These are phyloP conservation scores for Plasmodium coatneyi DNA, from an alignment of 169 alveolate genomes.

Conservation along the genomic window DNA sequence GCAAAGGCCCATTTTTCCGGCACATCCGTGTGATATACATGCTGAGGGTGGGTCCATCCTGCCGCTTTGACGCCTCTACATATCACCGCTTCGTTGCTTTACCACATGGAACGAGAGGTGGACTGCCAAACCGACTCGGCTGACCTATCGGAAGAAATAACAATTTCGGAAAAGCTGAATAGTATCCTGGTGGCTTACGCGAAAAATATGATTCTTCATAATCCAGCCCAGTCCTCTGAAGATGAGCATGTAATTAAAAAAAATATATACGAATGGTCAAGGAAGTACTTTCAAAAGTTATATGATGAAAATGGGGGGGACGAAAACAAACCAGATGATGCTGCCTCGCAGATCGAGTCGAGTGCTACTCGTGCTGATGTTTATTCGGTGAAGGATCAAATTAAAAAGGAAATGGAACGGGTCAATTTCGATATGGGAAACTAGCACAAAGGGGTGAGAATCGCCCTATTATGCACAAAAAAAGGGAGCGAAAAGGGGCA, in stretches of 20 bases:
- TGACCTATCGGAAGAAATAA: slow-evolving; percentile 41
- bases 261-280: slow-evolving; percentile 60
- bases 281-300: slow-evolving; percentile 57
- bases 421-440: slow-evolving; percentile 33
- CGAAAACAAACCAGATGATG: not conserved
- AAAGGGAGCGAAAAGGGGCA: not conserved
- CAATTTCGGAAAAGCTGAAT: slow-evolving; percentile 49
- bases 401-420: slow-evolving; percentile 57
- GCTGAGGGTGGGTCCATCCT: not conserved
- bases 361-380: not conserved
- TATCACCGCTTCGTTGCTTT: not conserved
- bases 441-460: not conserved
- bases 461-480: not conserved
- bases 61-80: not conserved
- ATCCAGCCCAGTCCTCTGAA: slow-evolving; percentile 15
- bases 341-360: not conserved
- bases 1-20: not conserved
- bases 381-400: slow-evolving; percentile 28
- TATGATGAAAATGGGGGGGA: slow-evolving; percentile 26
- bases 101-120: slow-evolving; percentile 47
- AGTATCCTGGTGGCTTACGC: slow-evolving; percentile 34
- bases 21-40: not conserved
- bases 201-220: slow-evolving; percentile 32
- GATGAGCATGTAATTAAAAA: slow-evolving; percentile 26
- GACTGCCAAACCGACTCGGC: slow-evolving; percentile 56